Conservation (phyloP, 306 rosid genomes). For the Cucurbita moschata region DNA sequence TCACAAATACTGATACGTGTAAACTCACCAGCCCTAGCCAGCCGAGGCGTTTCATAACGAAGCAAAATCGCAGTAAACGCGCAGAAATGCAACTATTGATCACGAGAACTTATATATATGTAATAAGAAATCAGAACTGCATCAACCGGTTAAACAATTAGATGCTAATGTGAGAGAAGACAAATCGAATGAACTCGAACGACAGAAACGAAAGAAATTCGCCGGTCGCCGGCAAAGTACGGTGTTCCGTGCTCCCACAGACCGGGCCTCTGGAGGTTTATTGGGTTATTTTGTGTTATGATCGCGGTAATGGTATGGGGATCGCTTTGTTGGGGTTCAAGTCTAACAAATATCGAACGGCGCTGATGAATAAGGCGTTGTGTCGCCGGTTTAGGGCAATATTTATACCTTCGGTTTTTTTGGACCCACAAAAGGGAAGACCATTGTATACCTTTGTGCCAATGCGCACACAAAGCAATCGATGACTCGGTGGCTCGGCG, state of each 20-base stretch:
- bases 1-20: background rate
- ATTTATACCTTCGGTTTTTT: background rate
- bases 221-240: background rate
- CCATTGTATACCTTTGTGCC: background rate
- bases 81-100: background rate
- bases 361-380: background rate
- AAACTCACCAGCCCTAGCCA: conserved; percentile 50
- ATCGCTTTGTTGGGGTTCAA: background rate
- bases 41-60: conserved; percentile 39
- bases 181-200: background rate
- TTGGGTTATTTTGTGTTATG: background rate
- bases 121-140: background rate
- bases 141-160: background rate
- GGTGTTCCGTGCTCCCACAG: background rate
- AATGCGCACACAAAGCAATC: background rate
- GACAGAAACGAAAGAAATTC: background rate
- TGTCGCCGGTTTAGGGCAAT: background rate
- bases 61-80: background rate
- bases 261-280: background rate
- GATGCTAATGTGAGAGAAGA: background rate
- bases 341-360: background rate
- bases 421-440: conserved; percentile 11
- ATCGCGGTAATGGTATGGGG: background rate
- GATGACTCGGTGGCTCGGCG: background rate
- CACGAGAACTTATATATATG: background rate